Evolutionary conservation across 148 eudicot genomes (phyloP), one percentile per base, ranked within the genome.

Genomic region (Vaccinium vitisidaea): DNA sequence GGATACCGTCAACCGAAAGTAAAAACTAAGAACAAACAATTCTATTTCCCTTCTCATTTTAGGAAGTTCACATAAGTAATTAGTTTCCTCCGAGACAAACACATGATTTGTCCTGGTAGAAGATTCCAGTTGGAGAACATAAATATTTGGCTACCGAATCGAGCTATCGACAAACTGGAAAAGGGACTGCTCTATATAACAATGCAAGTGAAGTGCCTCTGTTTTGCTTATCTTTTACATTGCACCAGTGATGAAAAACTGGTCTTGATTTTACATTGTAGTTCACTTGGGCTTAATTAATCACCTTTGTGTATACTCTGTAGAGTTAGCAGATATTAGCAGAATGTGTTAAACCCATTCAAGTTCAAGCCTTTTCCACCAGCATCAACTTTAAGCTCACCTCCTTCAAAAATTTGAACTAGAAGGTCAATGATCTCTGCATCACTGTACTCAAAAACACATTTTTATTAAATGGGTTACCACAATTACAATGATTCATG

Each of bases 361-460:
- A 84, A 85, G 36, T 76, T 85, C 77, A 80, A 89, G 80, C 81
- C 88, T 71, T 83, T 81, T 23, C 84, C 52, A 78, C 87, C 71
- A 39, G 83, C 73, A 21, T 84, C 75, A 55, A 67, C 79, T 52
- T 84, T 71, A 16, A 83, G n/a, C n/a, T 84, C 82, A 67, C 85
- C 84, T 50, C 80, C 88, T 65, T 89, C 89, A 79, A 84, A 79
- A 30, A 90, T 85, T 65, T 90, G 90, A 58, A 90, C 91, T 91
- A 95, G 95, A 84, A 89, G 87, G 48, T 93, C 94, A 10, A 88
- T 83, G 75, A 91, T 91, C 65, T 84, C 88, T 2, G 80, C 88
- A 77, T 92, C 94, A 83, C 94, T 92, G 90, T 39, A 80, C 36
- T 75, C 56, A 30, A 39, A 30, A 53, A 8, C 48, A 7, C 2